phyloP scores from a whole-genome alignment of 2,329 filamentous ascomycete species.

The Westerdykella aurantiaca region DNA sequence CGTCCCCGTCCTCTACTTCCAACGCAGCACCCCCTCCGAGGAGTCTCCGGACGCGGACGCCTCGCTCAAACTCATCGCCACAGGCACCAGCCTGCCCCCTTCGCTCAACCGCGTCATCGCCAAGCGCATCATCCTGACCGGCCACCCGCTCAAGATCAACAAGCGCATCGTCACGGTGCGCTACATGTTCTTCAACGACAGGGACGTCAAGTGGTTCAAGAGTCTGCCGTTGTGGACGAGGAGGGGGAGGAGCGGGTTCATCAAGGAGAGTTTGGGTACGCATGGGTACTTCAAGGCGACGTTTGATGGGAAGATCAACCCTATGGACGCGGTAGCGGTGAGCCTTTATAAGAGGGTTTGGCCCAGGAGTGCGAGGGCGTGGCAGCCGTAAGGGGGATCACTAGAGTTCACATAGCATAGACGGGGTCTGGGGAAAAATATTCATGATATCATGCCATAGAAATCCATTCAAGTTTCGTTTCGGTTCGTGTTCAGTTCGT shows the following conservation, averaged over 20 bases:
- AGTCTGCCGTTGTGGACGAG: slow-evolving; percentile 91
- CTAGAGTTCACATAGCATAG: slow-evolving; percentile 7
- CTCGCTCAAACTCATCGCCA: slow-evolving; percentile 68
- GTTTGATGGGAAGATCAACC: slow-evolving; percentile 93
- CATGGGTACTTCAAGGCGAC: slow-evolving; percentile 99
- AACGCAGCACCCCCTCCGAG: slow-evolving; percentile 46
- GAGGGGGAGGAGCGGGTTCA: slow-evolving; percentile 77
- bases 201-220: slow-evolving; percentile 97
- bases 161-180: slow-evolving; percentile 94
- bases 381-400: slow-evolving; percentile 19
- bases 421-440: background rate
- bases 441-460: slow-evolving; percentile 1
- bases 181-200: slow-evolving; percentile 99
- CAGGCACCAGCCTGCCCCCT: slow-evolving; percentile 79
- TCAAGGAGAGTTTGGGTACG: slow-evolving; percentile 92
- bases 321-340: slow-evolving; percentile 87
- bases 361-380: slow-evolving; percentile 59
- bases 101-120: slow-evolving; percentile 72
- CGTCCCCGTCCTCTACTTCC: slow-evolving; percentile 86
- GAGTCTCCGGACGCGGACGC: slow-evolving; percentile 20
- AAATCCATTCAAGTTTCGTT: background rate
- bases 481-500: background rate
- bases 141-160: slow-evolving; percentile 98
- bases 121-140: slow-evolving; percentile 89
- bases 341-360: slow-evolving; percentile 55